Conservation (phyloP, 1,284 basidiomycete genomes). For the Ceratobasidium sp. region DNA sequence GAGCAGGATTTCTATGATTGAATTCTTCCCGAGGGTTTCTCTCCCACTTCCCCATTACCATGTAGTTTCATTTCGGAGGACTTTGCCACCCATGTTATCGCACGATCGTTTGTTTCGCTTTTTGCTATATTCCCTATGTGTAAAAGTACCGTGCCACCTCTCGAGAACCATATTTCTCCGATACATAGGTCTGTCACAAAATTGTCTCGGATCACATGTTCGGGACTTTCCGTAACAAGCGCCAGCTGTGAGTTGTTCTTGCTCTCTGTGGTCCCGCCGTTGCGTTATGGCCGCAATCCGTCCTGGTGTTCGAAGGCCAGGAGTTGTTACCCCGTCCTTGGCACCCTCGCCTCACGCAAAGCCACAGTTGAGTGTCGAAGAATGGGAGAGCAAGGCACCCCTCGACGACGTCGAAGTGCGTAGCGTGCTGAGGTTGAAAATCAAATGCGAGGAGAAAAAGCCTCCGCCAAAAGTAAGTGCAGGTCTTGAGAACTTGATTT, state of each 20-base stretch:
- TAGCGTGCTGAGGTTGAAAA: slow-evolving; percentile 74
- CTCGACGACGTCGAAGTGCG: slow-evolving; percentile 75
- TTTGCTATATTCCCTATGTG: slow-evolving; percentile 28
- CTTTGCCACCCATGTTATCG: slow-evolving; percentile 37
- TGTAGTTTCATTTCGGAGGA: slow-evolving; percentile 45
- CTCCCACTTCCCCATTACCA: slow-evolving; percentile 13
- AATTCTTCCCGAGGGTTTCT: slow-evolving; percentile 13
- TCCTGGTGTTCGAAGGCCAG: slow-evolving; percentile 30
- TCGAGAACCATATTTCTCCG: slow-evolving; percentile 41
- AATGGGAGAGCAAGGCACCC: slow-evolving; percentile 88
- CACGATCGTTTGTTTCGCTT: slow-evolving; percentile 39
- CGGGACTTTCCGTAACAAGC: slow-evolving; percentile 18
- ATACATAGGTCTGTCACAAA: slow-evolving; percentile 26
- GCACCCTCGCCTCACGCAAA: slow-evolving; percentile 57
- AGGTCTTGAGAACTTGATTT: neutral
- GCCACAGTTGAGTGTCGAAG: slow-evolving; percentile 73
- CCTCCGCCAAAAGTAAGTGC: slow-evolving; percentile 77
- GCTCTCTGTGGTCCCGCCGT: neutral
- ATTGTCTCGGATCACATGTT: slow-evolving; percentile 30
- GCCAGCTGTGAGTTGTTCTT: slow-evolving; percentile 18
- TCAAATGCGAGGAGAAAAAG: slow-evolving; percentile 69
- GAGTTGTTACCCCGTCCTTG: slow-evolving; percentile 8
- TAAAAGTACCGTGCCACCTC: slow-evolving; percentile 37
- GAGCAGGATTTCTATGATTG: slow-evolving; percentile 39
- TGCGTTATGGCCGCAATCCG: slow-evolving; percentile 32